Evolutionary conservation across 805 yeast genomes (phyloP), one percentile per base, ranked within the genome.

Genomic region (Candida berthetii): DNA sequence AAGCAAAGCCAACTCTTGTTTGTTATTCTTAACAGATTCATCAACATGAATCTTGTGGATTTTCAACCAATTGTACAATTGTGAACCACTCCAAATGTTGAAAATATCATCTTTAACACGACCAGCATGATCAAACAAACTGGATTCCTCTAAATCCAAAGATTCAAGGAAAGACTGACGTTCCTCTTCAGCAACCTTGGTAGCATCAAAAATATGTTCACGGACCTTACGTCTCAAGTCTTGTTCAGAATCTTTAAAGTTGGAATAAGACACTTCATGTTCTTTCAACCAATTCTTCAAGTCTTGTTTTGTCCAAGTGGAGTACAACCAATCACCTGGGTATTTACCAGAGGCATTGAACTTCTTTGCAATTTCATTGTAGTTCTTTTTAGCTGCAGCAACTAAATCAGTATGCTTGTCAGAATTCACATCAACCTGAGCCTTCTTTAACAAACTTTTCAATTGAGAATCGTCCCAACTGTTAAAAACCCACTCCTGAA

Each of bases 281-380:
- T 70, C 63, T 29, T 63, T 52, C 43, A 82, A 62, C 77, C 82
- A 77, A 14, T 57, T 50, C 45, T 64, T 61, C 43, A 82, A 57
- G 38, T 74, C 76, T 8, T 68, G 69, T 8, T 58, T 54, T 18
- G 71, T 61, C 87, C 87, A 81, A 27, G 65, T 49, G 10, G 71
- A 64, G 53, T 78, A 80, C 42, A 76, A 60, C 72, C 74, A 71
- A 28, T 65, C 66, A 17, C 80, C 77, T 7, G 77, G 70, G 42
- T 75, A 75, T 33, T 57, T 55, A 7, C 77, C 76, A 17, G 72
- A 63, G 9, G 55, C 57, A 4, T 68, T 62, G 37, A 59, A 48
- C 25, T 54, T 42, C 39, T 63, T 55, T 13, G 68, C 62, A 41
- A 74, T 64, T 11, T 54, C 51, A 39, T 67, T 62, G 45, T 66